Percentiles rank a stretch among this genome's conserved stretches.
phyloP scores from a whole-genome alignment of 352 stramenopile genomes.

The Pythium plurisporium region DNA sequence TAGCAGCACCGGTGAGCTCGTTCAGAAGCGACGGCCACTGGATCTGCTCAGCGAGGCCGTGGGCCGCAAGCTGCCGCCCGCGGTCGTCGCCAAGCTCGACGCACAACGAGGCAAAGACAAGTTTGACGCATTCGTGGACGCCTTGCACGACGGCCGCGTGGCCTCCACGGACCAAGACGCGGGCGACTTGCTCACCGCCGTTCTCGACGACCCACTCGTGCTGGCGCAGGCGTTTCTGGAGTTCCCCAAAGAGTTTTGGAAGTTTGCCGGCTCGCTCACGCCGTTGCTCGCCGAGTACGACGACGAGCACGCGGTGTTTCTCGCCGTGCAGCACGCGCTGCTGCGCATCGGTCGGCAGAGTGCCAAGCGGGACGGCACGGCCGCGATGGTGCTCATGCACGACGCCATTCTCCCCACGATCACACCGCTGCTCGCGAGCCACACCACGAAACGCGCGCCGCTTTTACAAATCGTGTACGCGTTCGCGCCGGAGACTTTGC shows the following conservation, averaged over 20 bases:
- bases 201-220: slow-evolving; percentile 49
- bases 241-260: slow-evolving; percentile 82
- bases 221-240: slow-evolving; percentile 62
- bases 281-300: slow-evolving; percentile 50
- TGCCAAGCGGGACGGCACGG: slow-evolving; percentile 37
- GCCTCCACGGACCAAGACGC: slow-evolving; percentile 35
- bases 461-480: slow-evolving; percentile 59
- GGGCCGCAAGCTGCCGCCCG: slow-evolving; percentile 29
- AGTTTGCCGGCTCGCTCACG: slow-evolving; percentile 46
- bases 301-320: slow-evolving; percentile 42
- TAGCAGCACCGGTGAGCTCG: slow-evolving; percentile 27
- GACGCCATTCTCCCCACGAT: slow-evolving; percentile 56
- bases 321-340: slow-evolving; percentile 29
- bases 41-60: slow-evolving; percentile 64
- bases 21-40: slow-evolving; percentile 50
- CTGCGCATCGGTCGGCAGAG: slow-evolving; percentile 38
- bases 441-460: slow-evolving; percentile 39
- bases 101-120: slow-evolving; percentile 44
- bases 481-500: slow-evolving; percentile 43
- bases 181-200: slow-evolving; percentile 29
- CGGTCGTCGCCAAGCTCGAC: slow-evolving; percentile 27
- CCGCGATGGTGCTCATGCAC: slow-evolving; percentile 42
- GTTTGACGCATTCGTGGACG: slow-evolving; percentile 67
- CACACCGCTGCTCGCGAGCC: slow-evolving; percentile 21
- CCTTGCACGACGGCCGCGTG: slow-evolving; percentile 30